A percentile compares a stretch with the other conserved stretches of the same genome.
phyloP scores from a whole-genome alignment of 106 monocot genomes.

The Triglochin maritima region DNA sequence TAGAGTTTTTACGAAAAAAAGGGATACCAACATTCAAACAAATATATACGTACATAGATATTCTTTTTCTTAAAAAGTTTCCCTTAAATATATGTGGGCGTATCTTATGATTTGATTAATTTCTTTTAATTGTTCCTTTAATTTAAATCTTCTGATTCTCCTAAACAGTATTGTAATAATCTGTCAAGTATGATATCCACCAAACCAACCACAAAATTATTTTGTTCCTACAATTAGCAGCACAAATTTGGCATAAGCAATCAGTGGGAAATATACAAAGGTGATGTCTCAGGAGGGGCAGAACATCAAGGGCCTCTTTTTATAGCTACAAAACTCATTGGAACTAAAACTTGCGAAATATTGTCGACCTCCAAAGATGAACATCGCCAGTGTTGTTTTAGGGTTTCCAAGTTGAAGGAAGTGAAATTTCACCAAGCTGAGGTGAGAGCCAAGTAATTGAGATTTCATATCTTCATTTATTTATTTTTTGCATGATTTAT shows the following conservation, averaged over 20 bases:
- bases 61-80: too few relatives aligned
- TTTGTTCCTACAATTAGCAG: not conserved
- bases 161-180: not conserved
- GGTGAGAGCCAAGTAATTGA: constrained; percentile 15
- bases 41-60: too few relatives aligned
- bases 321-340: constrained; percentile 25
- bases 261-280: constrained; percentile 39
- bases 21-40: too few relatives aligned
- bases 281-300: constrained; percentile 6
- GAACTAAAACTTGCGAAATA: constrained; percentile 15
- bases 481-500: constrained; percentile 6
- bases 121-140: not conserved
- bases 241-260: constrained; percentile 21
- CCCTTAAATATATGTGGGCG: too few relatives aligned
- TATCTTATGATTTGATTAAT: too few relatives aligned
- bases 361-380: not conserved
- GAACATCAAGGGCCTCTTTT: constrained; percentile 9
- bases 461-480: constrained; percentile 4
- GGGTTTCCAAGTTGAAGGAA: too few relatives aligned
- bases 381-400: too few relatives aligned
- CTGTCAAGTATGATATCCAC: not conserved
- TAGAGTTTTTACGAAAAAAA: too few relatives aligned
- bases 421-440: not conserved
- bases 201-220: not conserved
- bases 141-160: not conserved